phyloP scores from a whole-genome alignment of 192 early-diverging fungal species.

The Physocladia obscura region DNA sequence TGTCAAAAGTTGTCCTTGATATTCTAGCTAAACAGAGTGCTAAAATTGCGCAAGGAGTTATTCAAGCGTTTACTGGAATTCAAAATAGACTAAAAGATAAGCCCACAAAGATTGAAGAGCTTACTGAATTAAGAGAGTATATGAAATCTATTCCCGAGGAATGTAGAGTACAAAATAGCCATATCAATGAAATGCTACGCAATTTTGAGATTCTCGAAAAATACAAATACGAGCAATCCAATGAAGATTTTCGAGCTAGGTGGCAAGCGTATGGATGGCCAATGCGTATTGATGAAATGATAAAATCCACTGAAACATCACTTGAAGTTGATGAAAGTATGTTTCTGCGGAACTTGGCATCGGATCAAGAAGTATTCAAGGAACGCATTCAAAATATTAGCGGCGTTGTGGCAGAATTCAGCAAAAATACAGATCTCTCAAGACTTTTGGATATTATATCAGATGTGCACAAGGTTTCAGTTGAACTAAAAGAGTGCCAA shows the following conservation, averaged over 20 bases:
- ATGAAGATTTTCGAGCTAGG: slow-evolving; percentile 57
- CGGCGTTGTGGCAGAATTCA: slow-evolving; percentile 54
- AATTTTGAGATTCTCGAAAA: slow-evolving; percentile 61
- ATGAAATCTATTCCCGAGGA: slow-evolving; percentile 59
- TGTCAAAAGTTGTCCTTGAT: slow-evolving; percentile 55
- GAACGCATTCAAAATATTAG: slow-evolving; percentile 51
- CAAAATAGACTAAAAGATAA: slow-evolving; percentile 51
- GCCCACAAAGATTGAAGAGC: slow-evolving; percentile 61
- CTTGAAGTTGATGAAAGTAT: slow-evolving; percentile 52
- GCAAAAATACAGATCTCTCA: slow-evolving; percentile 47
- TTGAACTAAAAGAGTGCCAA: slow-evolving; percentile 60
- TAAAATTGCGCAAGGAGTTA: slow-evolving; percentile 45
- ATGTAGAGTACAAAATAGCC: slow-evolving; percentile 35
- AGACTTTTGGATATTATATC: slow-evolving; percentile 52
- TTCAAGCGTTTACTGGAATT: slow-evolving; percentile 44
- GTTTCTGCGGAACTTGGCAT: slow-evolving; percentile 51
- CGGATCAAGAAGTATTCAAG: slow-evolving; percentile 67
- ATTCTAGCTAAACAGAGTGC: slow-evolving; percentile 43
- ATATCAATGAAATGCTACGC: slow-evolving; percentile 54
- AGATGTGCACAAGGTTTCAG: slow-evolving; percentile 51
- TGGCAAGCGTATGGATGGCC: slow-evolving; percentile 61
- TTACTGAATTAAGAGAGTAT: slow-evolving; percentile 58
- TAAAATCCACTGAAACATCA: slow-evolving; percentile 41
- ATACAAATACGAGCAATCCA: slow-evolving; percentile 54
- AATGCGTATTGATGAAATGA: slow-evolving; percentile 53